phyloP scores from a whole-genome alignment of 345 rosid genomes.

The Populus deltoides region DNA sequence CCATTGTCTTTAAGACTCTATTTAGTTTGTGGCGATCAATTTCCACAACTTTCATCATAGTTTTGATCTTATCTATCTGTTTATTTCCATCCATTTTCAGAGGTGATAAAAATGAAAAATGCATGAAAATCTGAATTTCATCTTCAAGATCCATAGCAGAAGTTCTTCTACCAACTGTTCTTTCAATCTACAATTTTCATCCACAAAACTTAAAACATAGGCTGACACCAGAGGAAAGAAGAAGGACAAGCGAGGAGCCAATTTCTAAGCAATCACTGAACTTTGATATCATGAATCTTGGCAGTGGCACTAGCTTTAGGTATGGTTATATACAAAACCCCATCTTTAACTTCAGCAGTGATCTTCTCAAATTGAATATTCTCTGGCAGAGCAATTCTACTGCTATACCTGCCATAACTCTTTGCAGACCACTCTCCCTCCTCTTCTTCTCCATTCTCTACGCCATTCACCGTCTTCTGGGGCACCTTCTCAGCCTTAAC shows the following conservation, averaged over 20 bases:
- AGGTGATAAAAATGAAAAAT: too few relatives aligned
- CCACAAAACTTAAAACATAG: neutral
- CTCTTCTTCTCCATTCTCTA: slow-evolving; percentile 11
- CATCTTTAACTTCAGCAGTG: slow-evolving; percentile 60
- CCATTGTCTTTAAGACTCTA: too few relatives aligned
- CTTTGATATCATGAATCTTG: slow-evolving; percentile 29
- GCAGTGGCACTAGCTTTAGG: slow-evolving; percentile 37
- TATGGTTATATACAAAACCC: slow-evolving; percentile 49
- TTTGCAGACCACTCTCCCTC: slow-evolving; percentile 53
- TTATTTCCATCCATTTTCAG: too few relatives aligned
- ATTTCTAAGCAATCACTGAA: slow-evolving; percentile 7
- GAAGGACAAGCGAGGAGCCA: too few relatives aligned
- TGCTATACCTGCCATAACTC: slow-evolving; percentile 53
- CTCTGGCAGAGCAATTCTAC: slow-evolving; percentile 65
- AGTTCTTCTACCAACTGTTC: too few relatives aligned
- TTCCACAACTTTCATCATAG: too few relatives aligned
- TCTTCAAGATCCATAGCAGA: too few relatives aligned
- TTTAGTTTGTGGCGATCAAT: too few relatives aligned
- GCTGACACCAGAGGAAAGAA: too few relatives aligned
- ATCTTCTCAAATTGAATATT: slow-evolving; percentile 57
- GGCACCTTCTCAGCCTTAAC: slow-evolving; percentile 53
- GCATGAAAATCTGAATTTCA: too few relatives aligned
- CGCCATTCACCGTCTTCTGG: slow-evolving; percentile 13
- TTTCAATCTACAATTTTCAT: too few relatives aligned
- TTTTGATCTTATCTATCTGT: too few relatives aligned